Conservation (phyloP, 768 basidiomycete genomes). For the Russula ochroleuca region DNA sequence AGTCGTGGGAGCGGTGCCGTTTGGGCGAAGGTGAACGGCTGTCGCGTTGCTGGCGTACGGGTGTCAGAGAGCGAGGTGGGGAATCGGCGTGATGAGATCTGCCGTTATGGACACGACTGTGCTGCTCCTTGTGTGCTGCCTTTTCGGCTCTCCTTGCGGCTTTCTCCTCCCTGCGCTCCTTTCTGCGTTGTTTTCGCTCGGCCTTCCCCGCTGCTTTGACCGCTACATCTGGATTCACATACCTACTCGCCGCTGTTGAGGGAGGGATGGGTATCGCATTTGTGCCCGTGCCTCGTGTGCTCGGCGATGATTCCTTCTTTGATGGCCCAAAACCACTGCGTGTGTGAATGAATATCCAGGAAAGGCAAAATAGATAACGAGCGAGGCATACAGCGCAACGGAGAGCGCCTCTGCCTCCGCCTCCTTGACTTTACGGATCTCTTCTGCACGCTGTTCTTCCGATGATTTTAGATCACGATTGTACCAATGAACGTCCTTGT, state of each 20-base stretch:
- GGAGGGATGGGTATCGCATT: slow-evolving; percentile 32
- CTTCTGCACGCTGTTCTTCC: slow-evolving; percentile 55
- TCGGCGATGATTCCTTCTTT: slow-evolving; percentile 33
- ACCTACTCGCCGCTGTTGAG: slow-evolving; percentile 5
- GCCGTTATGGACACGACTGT: slow-evolving; percentile 18
- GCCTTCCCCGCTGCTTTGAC: slow-evolving; percentile 33
- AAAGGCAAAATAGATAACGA: background rate
- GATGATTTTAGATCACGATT: slow-evolving; percentile 50
- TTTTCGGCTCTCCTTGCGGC: slow-evolving; percentile 50
- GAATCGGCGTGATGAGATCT: slow-evolving; percentile 17
- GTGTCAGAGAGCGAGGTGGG: slow-evolving; percentile 36
- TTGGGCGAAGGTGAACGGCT: slow-evolving; percentile 18
- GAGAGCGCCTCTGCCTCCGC: slow-evolving; percentile 85
- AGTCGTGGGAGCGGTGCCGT: slow-evolving; percentile 8
- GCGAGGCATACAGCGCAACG: slow-evolving; percentile 59
- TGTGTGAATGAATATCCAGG: slow-evolving; percentile 1
- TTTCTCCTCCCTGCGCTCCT: slow-evolving; percentile 56
- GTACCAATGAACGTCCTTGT: slow-evolving; percentile 97
- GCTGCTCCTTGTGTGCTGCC: slow-evolving; percentile 31
- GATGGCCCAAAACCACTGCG: slow-evolving; percentile 67
- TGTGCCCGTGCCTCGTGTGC: slow-evolving; percentile 32
- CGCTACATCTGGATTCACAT: slow-evolving; percentile 25
- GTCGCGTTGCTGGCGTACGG: slow-evolving; percentile 7
- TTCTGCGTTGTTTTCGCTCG: slow-evolving; percentile 40
- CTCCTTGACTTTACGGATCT: slow-evolving; percentile 80